These are phyloP conservation scores for Macrotyloma uniflorum DNA, from an alignment of 306 rosid genomes.

Conservation along the genomic window DNA sequence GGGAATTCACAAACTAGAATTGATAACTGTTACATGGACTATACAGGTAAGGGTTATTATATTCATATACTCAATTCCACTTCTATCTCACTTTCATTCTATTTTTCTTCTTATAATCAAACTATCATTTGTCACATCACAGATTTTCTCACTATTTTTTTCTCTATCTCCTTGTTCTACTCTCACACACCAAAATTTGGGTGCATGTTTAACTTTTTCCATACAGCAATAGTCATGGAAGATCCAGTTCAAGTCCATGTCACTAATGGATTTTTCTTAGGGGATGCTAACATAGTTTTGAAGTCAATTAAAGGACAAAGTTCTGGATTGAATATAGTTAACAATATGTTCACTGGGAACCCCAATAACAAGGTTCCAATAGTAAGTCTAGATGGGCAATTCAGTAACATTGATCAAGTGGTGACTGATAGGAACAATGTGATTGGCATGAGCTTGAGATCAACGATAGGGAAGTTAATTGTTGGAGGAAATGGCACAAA, in stretches of 20 bases:
- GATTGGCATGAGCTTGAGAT: slow-evolving; percentile 52
- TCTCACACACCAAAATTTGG: background rate
- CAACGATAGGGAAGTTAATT: slow-evolving; percentile 52
- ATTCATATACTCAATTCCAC: background rate
- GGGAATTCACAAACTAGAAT: slow-evolving; percentile 63
- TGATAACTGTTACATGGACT: slow-evolving; percentile 66
- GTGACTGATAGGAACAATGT: slow-evolving; percentile 59
- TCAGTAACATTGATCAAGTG: slow-evolving; percentile 56
- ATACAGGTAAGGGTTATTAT: slow-evolving; percentile 31
- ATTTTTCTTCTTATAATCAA: background rate
- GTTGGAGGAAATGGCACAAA: slow-evolving; percentile 49
- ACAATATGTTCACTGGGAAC: slow-evolving; percentile 59
- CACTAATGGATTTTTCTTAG: slow-evolving; percentile 62
- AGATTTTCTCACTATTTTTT: background rate
- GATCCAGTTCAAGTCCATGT: slow-evolving; percentile 76
- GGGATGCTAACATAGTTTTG: slow-evolving; percentile 59
- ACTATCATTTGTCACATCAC: background rate
- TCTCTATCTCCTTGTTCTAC: background rate
- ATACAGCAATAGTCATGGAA: slow-evolving; percentile 54
- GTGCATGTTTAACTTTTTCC: background rate
- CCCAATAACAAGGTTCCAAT: slow-evolving; percentile 43
- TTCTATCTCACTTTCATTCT: background rate
- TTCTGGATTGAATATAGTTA: slow-evolving; percentile 54
- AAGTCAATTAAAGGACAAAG: slow-evolving; percentile 55
- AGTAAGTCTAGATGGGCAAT: slow-evolving; percentile 49